These are phyloP conservation scores for Phaffia tasmanica DNA, from an alignment of 768 basidiomycete genomes.

Conservation along the genomic window DNA sequence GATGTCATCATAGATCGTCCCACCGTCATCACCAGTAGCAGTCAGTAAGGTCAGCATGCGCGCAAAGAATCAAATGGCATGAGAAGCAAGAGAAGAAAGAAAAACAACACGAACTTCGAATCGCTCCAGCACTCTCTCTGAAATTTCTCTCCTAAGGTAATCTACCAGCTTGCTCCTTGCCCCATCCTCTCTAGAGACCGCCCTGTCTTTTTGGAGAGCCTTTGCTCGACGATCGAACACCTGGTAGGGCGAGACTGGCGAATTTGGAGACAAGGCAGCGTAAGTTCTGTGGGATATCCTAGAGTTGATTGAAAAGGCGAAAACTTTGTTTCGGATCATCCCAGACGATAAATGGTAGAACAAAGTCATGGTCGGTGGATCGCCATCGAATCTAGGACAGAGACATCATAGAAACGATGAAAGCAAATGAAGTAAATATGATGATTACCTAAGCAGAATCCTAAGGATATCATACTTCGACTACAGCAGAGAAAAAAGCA, in stretches of 20 bases:
- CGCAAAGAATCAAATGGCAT: not conserved
- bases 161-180: conserved; percentile 4
- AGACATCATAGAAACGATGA: too few relatives aligned
- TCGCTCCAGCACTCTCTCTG: conserved; percentile 9
- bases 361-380: too few relatives aligned
- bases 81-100: not conserved
- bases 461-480: too few relatives aligned
- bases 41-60: not conserved
- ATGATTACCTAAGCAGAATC: too few relatives aligned
- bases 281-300: too few relatives aligned
- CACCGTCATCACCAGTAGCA: not conserved
- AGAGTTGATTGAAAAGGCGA: too few relatives aligned
- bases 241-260: conserved; percentile 47
- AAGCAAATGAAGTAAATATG: too few relatives aligned
- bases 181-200: conserved; percentile 4
- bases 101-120: conserved; percentile 5
- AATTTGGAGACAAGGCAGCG: too few relatives aligned
- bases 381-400: too few relatives aligned
- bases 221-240: conserved; percentile 81
- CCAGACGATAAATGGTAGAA: too few relatives aligned
- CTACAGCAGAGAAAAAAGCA: too few relatives aligned
- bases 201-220: conserved; percentile 30
- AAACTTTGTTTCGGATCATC: too few relatives aligned
- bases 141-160: conserved; percentile 13
- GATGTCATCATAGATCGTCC: not conserved